Evolutionary conservation across 2,329 filamentous ascomycete genomes (phyloP).

Genomic region (Trichoderma sp.): DNA sequence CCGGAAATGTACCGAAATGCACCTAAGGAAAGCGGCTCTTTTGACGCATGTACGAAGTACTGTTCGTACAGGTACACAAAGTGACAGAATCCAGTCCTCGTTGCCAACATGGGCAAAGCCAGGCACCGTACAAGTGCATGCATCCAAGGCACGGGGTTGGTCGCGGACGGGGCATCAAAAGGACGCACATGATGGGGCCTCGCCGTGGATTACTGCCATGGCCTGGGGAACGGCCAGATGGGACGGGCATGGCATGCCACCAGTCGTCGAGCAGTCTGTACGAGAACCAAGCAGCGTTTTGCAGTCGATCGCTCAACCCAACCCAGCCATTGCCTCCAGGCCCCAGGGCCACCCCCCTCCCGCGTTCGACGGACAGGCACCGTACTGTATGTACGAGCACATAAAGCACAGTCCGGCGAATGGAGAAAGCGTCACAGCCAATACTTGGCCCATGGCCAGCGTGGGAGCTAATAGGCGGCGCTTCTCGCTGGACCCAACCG

Average conservation of each 20-base stretch:
- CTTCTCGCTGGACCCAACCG: constrained; percentile 12
- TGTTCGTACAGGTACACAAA: constrained; percentile 1
- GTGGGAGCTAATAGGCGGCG: constrained; percentile 13
- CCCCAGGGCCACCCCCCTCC: constrained; percentile 9
- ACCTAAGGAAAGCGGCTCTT: constrained; percentile 1
- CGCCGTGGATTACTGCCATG: constrained; percentile 1
- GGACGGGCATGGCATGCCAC: background rate
- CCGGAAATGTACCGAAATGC: constrained; percentile 16
- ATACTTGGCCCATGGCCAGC: background rate
- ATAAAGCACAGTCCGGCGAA: constrained; percentile 7
- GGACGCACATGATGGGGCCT: constrained; percentile 10
- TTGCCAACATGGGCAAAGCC: background rate
- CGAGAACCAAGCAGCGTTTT: background rate
- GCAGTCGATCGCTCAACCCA: constrained; percentile 17
- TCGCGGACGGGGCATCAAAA: background rate
- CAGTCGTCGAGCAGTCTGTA: background rate
- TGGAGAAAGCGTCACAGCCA: constrained; percentile 13
- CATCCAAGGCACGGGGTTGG: background rate
- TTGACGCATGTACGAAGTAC: background rate
- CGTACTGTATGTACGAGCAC: background rate
- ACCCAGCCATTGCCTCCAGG: background rate
- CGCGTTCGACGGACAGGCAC: background rate
- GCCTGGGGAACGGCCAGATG: constrained; percentile 9
- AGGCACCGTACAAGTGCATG: background rate
- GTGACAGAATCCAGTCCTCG: background rate